Conservation (phyloP, 2,329 filamentous ascomycete genomes). For the Fusarium illudens region DNA sequence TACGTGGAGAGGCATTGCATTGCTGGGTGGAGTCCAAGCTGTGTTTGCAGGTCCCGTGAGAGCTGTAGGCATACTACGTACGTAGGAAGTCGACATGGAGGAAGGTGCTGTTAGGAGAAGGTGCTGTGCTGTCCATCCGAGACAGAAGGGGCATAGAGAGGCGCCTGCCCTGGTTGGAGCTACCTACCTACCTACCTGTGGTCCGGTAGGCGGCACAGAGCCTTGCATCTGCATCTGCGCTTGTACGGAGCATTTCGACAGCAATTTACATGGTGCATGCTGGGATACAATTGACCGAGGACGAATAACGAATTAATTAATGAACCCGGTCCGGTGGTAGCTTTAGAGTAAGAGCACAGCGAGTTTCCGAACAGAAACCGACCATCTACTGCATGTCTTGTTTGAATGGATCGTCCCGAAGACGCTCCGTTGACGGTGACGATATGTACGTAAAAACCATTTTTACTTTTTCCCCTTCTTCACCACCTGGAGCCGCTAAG, state of each 20-base stretch:
- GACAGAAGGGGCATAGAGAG: slow-evolving; percentile 1
- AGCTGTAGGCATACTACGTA: not conserved
- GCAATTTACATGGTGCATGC: slow-evolving; percentile 4
- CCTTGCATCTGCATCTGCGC: slow-evolving; percentile 19
- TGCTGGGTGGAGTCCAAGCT: slow-evolving; percentile 27
- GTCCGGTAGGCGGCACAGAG: slow-evolving; percentile 9
- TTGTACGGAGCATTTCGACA: slow-evolving; percentile 13
- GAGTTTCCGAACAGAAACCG: slow-evolving; percentile 29
- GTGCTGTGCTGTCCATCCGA: slow-evolving; percentile 6
- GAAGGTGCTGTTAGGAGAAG: not conserved
- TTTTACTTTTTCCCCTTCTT: slow-evolving; percentile 22
- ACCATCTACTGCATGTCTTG: slow-evolving; percentile 18
- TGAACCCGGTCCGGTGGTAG: slow-evolving; percentile 17
- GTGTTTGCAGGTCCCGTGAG: slow-evolving; percentile 5
- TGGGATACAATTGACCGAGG: not conserved
- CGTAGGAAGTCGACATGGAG: too few relatives aligned
- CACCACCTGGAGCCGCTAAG: slow-evolving; percentile 8
- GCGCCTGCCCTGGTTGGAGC: not conserved
- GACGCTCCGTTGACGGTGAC: slow-evolving; percentile 33
- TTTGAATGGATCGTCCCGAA: slow-evolving; percentile 15
- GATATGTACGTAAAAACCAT: slow-evolving; percentile 5
- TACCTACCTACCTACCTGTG: not conserved
- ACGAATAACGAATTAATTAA: slow-evolving; percentile 2
- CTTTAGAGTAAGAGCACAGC: slow-evolving; percentile 16
- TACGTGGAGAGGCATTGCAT: slow-evolving; percentile 14